Base-by-base conservation (phyloP, 352 stramenopile species). In the Phytophthora hybrid region DNA sequence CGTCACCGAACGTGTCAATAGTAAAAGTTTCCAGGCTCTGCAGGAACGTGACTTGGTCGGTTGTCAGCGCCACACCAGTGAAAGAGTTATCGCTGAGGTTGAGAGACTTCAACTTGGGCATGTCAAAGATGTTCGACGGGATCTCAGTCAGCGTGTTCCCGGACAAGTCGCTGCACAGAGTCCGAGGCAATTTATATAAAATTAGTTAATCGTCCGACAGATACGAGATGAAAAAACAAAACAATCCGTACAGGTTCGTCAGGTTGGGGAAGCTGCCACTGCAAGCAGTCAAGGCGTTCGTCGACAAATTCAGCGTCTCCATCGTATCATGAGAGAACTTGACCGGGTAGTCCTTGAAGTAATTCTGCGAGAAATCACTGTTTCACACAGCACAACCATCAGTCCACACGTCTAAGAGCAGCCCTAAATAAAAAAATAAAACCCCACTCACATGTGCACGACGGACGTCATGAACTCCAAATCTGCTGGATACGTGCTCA, bases 301-400 rank as follows among this genome's bases (percentile, higher is more conserved):
- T 83, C 23, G 82, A 90, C 58, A 90, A 61, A 62, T 92, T 92
- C 29, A 92, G 76, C 29, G 66, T 71, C 34, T 75, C 41, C 63
- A 91, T 76, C 39, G 69, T 74, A 4, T 61, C n/a, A 26, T 86
- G 54, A 14, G 74, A 77, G 59, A 88, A 89, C 67, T 90, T 89
- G 65, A 76, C 71, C 0, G 83, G 81, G 59, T 80, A 90, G 16
- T 78, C 66, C 51, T 72, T 82, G 60, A 89, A 81, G 58, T 90
- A 90, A 65, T 92, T 92, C 51, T 83, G 71, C 3, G 85, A 90
- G 26, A 92, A 76, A 58, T 92, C 81, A 8, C 82, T 91, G 41
- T 55, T 14, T 21, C 41, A 16, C 53, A 60, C 37, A 59, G 4
- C 5, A 55, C 18, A 49, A n/a, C 18, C 23, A 52, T 55, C 49